Percentiles rank a stretch among this genome's conserved stretches.
Conservation (phyloP, 148 eudicot species). For the Rhododendron kiyosumense region DNA sequence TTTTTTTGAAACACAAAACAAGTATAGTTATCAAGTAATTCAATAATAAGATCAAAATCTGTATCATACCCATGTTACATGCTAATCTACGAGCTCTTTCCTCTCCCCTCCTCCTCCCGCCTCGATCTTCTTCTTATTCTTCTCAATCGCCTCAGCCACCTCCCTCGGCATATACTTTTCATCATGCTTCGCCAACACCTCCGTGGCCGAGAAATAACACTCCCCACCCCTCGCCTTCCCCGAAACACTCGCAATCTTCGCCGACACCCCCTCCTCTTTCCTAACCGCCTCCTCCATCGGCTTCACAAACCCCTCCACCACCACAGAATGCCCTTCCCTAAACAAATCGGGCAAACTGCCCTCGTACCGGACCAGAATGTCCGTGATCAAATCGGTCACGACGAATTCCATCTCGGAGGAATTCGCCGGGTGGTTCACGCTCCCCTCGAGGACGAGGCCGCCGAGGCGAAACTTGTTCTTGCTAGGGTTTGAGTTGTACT, state of each 20-base stretch:
- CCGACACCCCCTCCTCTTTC: slow-evolving; percentile 24
- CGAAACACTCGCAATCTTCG: slow-evolving; percentile 39
- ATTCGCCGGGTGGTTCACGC: slow-evolving; percentile 50
- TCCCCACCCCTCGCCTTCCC: slow-evolving; percentile 64
- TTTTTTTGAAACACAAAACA: neutral
- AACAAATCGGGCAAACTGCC: slow-evolving; percentile 92
- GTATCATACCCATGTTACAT: neutral
- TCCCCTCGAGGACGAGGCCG: slow-evolving; percentile 80
- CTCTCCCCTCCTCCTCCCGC: slow-evolving; percentile 34
- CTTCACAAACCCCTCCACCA: slow-evolving; percentile 86
- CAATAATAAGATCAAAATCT: neutral
- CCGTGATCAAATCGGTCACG: slow-evolving; percentile 73
- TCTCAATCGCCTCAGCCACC: slow-evolving; percentile 83
- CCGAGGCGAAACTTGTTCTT: slow-evolving; percentile 65
- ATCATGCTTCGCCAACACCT: slow-evolving; percentile 95
- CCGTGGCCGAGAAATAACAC: slow-evolving; percentile 71
- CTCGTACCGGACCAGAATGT: slow-evolving; percentile 69
- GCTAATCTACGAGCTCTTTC: slow-evolving; percentile 1
- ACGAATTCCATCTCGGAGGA: slow-evolving; percentile 79
- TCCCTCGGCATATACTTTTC: slow-evolving; percentile 98
- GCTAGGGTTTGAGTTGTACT: slow-evolving; percentile 44
- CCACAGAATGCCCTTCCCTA: slow-evolving; percentile 91
- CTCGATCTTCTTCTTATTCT: slow-evolving; percentile 63
- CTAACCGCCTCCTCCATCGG: slow-evolving; percentile 57
- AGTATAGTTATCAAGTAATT: neutral